Conservation (phyloP, 2,329 filamentous ascomycete species). For the Colletotrichum sidae region DNA sequence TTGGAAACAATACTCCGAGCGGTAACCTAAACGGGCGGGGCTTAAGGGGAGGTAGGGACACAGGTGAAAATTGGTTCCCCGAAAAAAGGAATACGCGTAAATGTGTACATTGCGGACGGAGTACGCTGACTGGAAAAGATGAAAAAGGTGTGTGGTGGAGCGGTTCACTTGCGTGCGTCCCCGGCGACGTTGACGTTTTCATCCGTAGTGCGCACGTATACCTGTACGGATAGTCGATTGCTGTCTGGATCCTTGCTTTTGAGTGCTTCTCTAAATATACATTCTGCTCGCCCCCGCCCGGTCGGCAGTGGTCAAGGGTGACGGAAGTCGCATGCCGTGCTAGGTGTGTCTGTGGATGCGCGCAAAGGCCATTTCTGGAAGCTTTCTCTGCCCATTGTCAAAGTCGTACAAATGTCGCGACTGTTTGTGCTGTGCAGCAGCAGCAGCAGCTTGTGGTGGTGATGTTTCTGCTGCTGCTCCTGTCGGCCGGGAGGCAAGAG, state of each 20-base stretch:
- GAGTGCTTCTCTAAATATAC: background rate
- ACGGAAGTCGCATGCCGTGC: too few relatives aligned
- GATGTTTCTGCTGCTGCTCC: too few relatives aligned
- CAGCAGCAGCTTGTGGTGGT: too few relatives aligned
- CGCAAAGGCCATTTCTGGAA: slow-evolving; percentile 24
- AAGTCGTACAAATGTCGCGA: background rate
- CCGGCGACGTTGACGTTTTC: slow-evolving; percentile 26
- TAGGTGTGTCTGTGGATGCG: too few relatives aligned
- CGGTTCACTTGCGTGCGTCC: slow-evolving; percentile 13
- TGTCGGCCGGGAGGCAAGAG: too few relatives aligned
- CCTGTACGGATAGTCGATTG: background rate
- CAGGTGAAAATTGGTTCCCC: too few relatives aligned
- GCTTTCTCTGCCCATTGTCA: slow-evolving; percentile 26
- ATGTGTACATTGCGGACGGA: background rate
- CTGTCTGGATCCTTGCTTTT: background rate
- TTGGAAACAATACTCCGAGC: slow-evolving; percentile 2
- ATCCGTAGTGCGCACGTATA: background rate
- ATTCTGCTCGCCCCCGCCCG: background rate
- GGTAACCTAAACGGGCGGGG: slow-evolving; percentile 12
- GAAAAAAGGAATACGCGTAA: background rate
- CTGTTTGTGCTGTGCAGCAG: background rate
- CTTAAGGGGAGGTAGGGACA: background rate
- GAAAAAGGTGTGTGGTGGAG: background rate
- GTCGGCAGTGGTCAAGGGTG: background rate
- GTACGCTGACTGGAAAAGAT: background rate